phyloP scores from a whole-genome alignment of 345 rosid genomes.

The Carallia pectinifolia region DNA sequence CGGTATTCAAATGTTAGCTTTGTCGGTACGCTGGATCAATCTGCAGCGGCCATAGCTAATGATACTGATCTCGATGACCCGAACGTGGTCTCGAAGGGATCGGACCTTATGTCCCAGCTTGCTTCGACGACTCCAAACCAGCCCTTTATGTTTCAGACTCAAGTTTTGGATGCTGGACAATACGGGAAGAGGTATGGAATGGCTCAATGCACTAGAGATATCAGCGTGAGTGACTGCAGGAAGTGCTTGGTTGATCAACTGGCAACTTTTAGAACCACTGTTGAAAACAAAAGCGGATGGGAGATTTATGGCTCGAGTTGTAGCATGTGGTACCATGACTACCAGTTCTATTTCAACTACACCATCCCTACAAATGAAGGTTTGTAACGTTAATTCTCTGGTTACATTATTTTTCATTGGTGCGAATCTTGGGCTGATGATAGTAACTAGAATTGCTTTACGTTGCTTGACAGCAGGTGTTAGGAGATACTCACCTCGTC shows the following conservation, averaged over 20 bases:
- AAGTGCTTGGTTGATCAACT: constrained; percentile 33
- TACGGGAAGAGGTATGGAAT: constrained; percentile 44
- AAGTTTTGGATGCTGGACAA: constrained; percentile 34
- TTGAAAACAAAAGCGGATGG: constrained; percentile 45
- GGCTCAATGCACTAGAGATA: constrained; percentile 45
- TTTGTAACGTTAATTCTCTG: constrained; percentile 13
- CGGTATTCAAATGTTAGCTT: constrained; percentile 33
- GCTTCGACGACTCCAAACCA: constrained; percentile 26
- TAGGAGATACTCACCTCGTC: constrained; percentile 13
- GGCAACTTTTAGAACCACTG: constrained; percentile 24
- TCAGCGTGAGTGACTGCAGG: constrained; percentile 30
- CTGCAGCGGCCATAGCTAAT: constrained; percentile 28
- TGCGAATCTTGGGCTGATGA: too few species aligned
- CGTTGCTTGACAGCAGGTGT: constrained; percentile 17
- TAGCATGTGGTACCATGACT: constrained; percentile 45
- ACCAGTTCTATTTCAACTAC: constrained; percentile 35
- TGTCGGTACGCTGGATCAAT: constrained; percentile 32
- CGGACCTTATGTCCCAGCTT: constrained; percentile 32
- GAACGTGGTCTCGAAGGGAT: constrained; percentile 24
- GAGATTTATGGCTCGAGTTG: constrained; percentile 49
- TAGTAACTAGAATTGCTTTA: too few species aligned
- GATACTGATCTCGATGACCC: constrained; percentile 36
- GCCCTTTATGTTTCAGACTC: constrained; percentile 30
- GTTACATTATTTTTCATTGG: too few species aligned
- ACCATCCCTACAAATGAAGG: constrained; percentile 27